Percentiles rank a stretch among this genome's conserved stretches.
phyloP scores from a whole-genome alignment of 2,329 filamentous ascomycete genomes.

The Botrytis sinoallii region DNA sequence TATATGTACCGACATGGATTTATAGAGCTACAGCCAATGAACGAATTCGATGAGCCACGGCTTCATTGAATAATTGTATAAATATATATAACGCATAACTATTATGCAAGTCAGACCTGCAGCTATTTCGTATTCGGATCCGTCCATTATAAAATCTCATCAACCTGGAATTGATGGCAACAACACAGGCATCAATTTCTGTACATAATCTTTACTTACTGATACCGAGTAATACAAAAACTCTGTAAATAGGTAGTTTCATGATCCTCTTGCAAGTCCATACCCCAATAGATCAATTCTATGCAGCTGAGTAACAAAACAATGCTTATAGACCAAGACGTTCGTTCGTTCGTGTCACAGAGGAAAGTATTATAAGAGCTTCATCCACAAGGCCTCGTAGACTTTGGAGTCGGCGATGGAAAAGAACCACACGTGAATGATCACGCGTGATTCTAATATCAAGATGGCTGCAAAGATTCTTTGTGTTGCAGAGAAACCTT shows the following conservation, averaged over 20 bases:
- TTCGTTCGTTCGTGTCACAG: background rate
- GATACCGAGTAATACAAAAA: background rate
- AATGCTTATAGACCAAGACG: background rate
- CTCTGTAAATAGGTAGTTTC: background rate
- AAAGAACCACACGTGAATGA: background rate
- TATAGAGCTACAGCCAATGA: background rate
- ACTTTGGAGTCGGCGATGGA: background rate
- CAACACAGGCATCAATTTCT: background rate
- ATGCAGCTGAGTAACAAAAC: background rate
- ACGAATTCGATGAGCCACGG: background rate
- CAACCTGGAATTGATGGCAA: background rate
- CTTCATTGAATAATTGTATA: background rate
- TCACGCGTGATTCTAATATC: background rate
- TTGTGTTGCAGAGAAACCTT: constrained; percentile 84
- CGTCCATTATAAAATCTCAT: background rate
- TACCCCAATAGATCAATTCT: background rate
- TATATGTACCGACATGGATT: background rate
- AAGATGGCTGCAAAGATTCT: constrained; percentile 51
- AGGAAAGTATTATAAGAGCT: background rate
- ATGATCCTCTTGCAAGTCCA: background rate
- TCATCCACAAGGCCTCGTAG: background rate
- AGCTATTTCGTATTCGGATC: background rate
- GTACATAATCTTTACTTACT: background rate
- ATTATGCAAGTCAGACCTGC: background rate
- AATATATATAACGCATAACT: background rate